phyloP scores from a whole-genome alignment of 2,329 filamentous ascomycete species.

The Fusarium secorum region DNA sequence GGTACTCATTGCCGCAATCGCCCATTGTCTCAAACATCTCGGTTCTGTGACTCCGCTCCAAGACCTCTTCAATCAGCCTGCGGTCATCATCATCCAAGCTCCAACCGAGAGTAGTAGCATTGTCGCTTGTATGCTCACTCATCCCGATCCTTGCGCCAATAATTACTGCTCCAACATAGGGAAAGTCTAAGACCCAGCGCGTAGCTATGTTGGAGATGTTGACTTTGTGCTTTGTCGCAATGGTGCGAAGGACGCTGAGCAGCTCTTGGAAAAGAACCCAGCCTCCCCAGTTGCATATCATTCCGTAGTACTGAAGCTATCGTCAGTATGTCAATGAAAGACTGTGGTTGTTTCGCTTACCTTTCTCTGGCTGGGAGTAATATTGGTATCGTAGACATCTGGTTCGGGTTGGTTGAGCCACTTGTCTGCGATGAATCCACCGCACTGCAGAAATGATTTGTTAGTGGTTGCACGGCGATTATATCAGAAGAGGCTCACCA shows the following conservation, averaged over 20 bases:
- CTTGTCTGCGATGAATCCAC: background rate
- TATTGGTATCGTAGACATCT: background rate
- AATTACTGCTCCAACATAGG: background rate
- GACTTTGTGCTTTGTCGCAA: background rate
- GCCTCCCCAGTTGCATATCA: background rate
- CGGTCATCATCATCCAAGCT: background rate
- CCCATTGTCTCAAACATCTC: background rate
- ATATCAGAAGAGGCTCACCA: background rate
- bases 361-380: background rate
- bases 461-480: background rate
- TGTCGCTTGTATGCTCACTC: background rate
- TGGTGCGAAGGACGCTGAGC: background rate
- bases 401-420: background rate
- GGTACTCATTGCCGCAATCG: background rate
- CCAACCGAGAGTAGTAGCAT: background rate
- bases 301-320: background rate
- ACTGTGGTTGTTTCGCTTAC: accelerated
- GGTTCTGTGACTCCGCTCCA: background rate
- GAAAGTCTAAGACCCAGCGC: background rate
- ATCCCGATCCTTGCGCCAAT: background rate
- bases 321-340: accelerated
- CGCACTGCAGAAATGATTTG: background rate
- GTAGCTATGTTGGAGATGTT: background rate
- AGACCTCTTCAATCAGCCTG: background rate
- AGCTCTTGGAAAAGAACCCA: background rate